Evolutionary conservation across 2,329 filamentous ascomycete species (phyloP), one percentile per base, ranked within the genome.

Genomic region (Trichoderma pleuroti): DNA sequence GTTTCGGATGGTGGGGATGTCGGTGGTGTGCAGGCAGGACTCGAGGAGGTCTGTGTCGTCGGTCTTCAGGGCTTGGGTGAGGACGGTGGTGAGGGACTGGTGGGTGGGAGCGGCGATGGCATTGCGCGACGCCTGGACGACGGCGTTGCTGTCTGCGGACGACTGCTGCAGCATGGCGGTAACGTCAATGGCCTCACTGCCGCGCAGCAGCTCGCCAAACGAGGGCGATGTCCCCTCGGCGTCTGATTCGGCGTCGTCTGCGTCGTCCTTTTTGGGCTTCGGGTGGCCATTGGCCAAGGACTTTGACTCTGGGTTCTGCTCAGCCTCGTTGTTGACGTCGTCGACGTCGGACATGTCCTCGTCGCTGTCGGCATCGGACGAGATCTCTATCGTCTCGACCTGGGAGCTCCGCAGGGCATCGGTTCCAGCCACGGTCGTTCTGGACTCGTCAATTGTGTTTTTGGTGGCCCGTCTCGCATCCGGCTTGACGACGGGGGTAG

Each of bases 41-140:
- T 98, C 95, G 76, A 99, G 90, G 66, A 98, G 91, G 73, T 92
- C 90, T 73, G 88, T 87, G 82, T 99, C 96, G 81, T 98, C 96
- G 72, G 94, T 98, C 77, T 92, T 92, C 70, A 99, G 90, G 7
- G 96, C 93, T 81, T 98, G 95, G 16, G 94, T 91, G 72, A 99
- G 90, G n/a, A 98, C 93, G 6, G 93, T 97, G 61, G 92, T 92
- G 64, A 99, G 88, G 8, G 95, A 97, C 71, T 93, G 90, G 71
- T 92, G 90, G 14, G 90, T 90, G 14, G 91, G 92, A 24, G 89
- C 84, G 21, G 86, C 85, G 72, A 91, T 83, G 68, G 82, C 80
- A 72, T 83, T 84, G 77, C 81, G 80, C 57, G 83, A 73, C 79
- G 83, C 70, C 82, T 84, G 74, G 81, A 82, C 73, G 16, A 80